phyloP scores from a whole-genome alignment of 345 rosid genomes.

The Geranium rotundifolium region DNA sequence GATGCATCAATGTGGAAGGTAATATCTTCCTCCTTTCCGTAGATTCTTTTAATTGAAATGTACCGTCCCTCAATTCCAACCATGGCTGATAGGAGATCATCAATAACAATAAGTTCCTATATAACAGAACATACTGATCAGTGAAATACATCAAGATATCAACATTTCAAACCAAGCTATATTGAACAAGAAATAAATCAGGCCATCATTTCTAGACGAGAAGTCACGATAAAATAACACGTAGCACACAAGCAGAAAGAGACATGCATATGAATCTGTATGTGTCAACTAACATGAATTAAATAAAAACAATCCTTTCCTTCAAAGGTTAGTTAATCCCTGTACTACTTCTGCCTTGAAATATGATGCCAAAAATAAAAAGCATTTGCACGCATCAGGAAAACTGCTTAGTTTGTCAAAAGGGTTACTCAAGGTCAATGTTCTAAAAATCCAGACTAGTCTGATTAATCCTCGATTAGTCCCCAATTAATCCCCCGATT shows the following conservation, averaged over 20 bases:
- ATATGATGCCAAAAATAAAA: too few species aligned
- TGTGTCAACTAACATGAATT: background rate
- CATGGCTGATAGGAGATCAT: constrained; percentile 83
- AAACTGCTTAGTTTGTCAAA: background rate
- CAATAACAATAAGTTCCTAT: constrained; percentile 86
- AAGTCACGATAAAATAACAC: background rate
- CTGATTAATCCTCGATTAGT: too few species aligned
- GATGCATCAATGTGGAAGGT: constrained; percentile 77
- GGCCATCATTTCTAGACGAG: background rate
- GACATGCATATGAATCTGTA: background rate
- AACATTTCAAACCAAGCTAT: background rate
- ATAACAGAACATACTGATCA: constrained; percentile 4
- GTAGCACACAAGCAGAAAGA: background rate
- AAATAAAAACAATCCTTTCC: background rate
- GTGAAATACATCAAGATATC: background rate
- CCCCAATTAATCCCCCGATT: too few species aligned
- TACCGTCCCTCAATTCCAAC: constrained; percentile 92
- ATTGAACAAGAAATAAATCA: background rate
- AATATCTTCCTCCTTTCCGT: constrained; percentile 48
- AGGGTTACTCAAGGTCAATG: background rate
- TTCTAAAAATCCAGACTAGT: too few species aligned
- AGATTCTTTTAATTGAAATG: constrained; percentile 55
- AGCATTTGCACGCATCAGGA: background rate
- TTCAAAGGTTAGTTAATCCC: background rate
- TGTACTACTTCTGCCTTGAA: background rate